These are phyloP conservation scores for Talaromyces amestolkiae DNA, from an alignment of 2,329 filamentous ascomycete species.

Conservation along the genomic window DNA sequence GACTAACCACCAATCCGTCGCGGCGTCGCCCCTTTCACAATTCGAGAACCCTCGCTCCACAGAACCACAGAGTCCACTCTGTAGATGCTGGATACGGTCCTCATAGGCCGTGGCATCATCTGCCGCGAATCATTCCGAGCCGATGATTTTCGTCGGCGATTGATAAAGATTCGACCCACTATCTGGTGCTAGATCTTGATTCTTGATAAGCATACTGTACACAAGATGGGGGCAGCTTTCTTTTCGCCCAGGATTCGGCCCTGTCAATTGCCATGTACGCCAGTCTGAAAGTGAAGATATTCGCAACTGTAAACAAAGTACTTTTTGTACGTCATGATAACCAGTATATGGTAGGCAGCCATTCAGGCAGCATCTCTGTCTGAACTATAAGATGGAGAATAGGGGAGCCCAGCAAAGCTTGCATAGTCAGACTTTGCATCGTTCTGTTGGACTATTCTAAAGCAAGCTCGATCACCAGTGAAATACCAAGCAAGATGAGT, in stretches of 20 bases:
- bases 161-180: not conserved
- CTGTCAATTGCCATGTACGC: not conserved
- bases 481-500: not conserved
- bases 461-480: not conserved
- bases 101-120: slow-evolving; percentile 4
- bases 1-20: not conserved
- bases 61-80: not conserved
- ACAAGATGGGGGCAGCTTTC: not conserved
- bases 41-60: not conserved
- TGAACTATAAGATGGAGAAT: not conserved
- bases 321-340: not conserved
- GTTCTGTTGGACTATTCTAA: not conserved
- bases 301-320: not conserved
- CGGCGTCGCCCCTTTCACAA: not conserved
- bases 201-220: not conserved
- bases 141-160: not conserved
- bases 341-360: not conserved
- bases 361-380: not conserved
- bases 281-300: not conserved
- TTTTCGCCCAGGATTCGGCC: not conserved
- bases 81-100: not conserved
- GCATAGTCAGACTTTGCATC: not conserved
- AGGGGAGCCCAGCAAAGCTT: not conserved
- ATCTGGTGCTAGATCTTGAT: not conserved
- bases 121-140: slow-evolving; percentile 3